phyloP scores from a whole-genome alignment of 2,329 filamentous ascomycete species.

The Ramularia endophylla region DNA sequence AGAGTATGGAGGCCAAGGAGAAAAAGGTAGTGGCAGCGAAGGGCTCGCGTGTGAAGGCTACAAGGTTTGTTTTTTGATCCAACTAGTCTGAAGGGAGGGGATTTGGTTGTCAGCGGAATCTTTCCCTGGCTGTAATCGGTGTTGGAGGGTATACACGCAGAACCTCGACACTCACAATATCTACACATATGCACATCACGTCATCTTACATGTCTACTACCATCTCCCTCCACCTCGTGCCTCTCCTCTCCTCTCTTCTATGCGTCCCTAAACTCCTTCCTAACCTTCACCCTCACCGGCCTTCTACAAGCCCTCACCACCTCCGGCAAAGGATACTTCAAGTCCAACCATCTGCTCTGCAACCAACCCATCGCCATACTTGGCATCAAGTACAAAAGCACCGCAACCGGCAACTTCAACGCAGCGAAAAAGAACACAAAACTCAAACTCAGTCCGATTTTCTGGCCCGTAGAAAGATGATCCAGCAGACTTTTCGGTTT shows the following conservation, averaged over 20 bases:
- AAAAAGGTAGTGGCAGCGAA: no score
- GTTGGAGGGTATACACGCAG: no score
- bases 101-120: no score
- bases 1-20: no score
- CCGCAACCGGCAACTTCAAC: constrained; percentile 33
- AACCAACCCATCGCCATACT: constrained; percentile 15
- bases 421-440: constrained; percentile 28
- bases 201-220: no score
- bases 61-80: no score
- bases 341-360: constrained; percentile 21
- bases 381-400: constrained; percentile 37
- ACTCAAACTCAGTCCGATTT: not conserved
- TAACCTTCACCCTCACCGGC: constrained; percentile 21
- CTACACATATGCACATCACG: no score
- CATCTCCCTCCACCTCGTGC: no score
- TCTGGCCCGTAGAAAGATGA: constrained; percentile 1
- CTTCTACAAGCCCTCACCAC: constrained; percentile 23
- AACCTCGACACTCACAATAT: no score
- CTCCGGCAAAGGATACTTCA: constrained; percentile 19
- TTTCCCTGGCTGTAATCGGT: no score
- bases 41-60: no score
- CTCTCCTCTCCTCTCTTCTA: not conserved
- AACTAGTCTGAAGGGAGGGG: no score
- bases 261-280: constrained; percentile 11
- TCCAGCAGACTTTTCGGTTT: not conserved